These are phyloP conservation scores for Globisporangium okanoganense DNA, from an alignment of 352 stramenopile species.

Conservation along the genomic window DNA sequence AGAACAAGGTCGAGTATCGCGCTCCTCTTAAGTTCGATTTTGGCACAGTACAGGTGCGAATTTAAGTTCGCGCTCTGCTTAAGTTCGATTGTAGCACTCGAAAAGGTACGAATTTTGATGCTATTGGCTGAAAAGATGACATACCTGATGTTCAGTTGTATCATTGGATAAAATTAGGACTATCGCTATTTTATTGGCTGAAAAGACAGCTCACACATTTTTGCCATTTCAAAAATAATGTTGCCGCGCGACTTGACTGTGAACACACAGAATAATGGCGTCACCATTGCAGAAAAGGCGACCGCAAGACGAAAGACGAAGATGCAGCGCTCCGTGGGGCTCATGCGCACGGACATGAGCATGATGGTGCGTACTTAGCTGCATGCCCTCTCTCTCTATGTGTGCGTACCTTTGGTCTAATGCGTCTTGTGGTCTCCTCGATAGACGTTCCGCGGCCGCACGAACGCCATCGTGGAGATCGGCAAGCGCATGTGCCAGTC, in stretches of 20 bases:
- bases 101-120: neutral
- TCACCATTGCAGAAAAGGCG: neutral
- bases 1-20: neutral
- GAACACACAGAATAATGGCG: too few species aligned
- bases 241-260: neutral
- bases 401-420: neutral
- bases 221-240: neutral
- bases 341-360: conserved; percentile 39
- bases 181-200: too few species aligned
- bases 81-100: neutral
- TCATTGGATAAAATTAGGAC: too few species aligned
- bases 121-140: neutral
- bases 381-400: neutral
- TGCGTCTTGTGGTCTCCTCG: neutral
- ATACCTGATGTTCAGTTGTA: too few species aligned
- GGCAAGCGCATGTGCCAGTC: conserved; percentile 41
- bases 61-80: too few species aligned
- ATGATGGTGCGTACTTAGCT: conserved; percentile 38
- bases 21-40: neutral
- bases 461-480: conserved; percentile 45
- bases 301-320: neutral
- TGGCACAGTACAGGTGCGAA: too few species aligned
- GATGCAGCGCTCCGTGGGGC: conserved; percentile 22
- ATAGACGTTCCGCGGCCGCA: conserved; percentile 46
- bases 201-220: neutral